A percentile compares a stretch with the other conserved stretches of the same genome.
Evolutionary conservation across 177 flowering plant species (phyloP).

Genomic region (Vitis hybrid): DNA sequence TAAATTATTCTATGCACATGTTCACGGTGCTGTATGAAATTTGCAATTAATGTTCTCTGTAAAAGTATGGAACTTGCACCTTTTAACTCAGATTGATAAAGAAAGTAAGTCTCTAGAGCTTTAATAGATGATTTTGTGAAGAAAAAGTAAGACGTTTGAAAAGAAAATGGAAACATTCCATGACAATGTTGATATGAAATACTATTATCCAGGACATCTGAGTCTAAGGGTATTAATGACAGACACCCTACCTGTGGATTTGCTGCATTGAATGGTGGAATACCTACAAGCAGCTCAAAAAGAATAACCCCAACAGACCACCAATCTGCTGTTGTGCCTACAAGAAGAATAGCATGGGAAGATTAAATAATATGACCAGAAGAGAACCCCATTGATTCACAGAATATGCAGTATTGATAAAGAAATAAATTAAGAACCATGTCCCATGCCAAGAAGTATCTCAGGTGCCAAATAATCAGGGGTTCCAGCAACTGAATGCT

Average conservation of each 20-base stretch:
- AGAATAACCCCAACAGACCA: constrained; percentile 99
- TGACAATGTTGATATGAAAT: too few species aligned
- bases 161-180: too few species aligned
- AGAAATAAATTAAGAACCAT: constrained; percentile 41
- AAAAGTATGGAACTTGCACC: too few species aligned
- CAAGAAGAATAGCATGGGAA: constrained; percentile 14
- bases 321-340: constrained; percentile 99
- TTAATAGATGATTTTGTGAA: too few species aligned
- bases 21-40: too few species aligned
- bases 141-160: too few species aligned
- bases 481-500: constrained; percentile 91
- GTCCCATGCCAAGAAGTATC: constrained; percentile 97
- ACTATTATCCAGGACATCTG: too few species aligned
- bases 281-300: constrained; percentile 92
- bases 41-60: too few species aligned
- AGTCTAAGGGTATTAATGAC: not conserved
- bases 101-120: too few species aligned
- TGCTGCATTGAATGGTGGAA: constrained; percentile 98
- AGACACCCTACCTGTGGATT: constrained; percentile 70
- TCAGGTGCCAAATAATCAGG: constrained; percentile 99
- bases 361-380: not conserved
- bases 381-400: not conserved
- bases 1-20: too few species aligned
- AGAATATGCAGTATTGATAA: not conserved
- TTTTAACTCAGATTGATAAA: too few species aligned